Evolutionary conservation across 352 stramenopile genomes (phyloP).

Genomic region (Globisporangium solare): DNA sequence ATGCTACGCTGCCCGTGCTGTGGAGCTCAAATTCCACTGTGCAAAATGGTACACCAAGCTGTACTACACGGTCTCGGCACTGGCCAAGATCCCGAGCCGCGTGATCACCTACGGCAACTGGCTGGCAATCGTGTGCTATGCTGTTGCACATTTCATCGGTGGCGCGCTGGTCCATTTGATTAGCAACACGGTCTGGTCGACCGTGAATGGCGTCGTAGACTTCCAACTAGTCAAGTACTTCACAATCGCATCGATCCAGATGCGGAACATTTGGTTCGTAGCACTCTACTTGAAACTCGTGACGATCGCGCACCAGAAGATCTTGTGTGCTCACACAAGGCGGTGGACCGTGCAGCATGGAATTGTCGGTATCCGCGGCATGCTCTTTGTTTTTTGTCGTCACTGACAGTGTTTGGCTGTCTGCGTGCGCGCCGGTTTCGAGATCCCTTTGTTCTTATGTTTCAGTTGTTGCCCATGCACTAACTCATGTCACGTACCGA

Average conservation of each 20-base stretch:
- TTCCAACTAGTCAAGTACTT: conserved; percentile 20
- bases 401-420: conserved; percentile 13
- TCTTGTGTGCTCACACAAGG: not conserved
- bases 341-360: not conserved
- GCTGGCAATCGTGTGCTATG: conserved; percentile 22
- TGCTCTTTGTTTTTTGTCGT: conserved; percentile 7
- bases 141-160: conserved; percentile 25
- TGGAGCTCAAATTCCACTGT: conserved; percentile 11
- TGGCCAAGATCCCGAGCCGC: conserved; percentile 25
- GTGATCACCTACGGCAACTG: conserved; percentile 36
- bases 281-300: not conserved
- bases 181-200: conserved; percentile 19
- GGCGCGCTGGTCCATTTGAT: conserved; percentile 18
- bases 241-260: conserved; percentile 21
- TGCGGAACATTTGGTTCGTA: conserved; percentile 31
- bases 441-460: not conserved
- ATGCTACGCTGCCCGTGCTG: conserved; percentile 16
- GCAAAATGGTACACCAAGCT: conserved; percentile 1
- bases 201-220: conserved; percentile 10
- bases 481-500: not conserved
- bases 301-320: not conserved
- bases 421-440: conserved; percentile 1
- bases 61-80: conserved; percentile 6
- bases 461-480: not conserved
- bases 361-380: conserved; percentile 9